Percentiles rank a stretch among this genome's conserved stretches.
Evolutionary conservation across 1,139 yeast genomes (phyloP).

Genomic region (Geotrichum fermentans): DNA sequence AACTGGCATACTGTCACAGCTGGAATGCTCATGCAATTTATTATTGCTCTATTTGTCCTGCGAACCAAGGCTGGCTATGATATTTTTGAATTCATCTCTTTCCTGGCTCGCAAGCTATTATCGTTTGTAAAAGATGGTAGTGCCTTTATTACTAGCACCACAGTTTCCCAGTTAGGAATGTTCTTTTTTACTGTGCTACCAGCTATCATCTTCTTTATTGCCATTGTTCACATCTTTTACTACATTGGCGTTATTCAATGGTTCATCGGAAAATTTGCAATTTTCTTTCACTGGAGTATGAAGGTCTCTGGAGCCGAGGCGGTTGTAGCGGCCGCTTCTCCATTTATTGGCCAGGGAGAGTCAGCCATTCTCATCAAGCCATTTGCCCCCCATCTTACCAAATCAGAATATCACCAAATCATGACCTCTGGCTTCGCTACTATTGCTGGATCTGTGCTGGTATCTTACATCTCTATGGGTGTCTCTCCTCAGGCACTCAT

Average conservation of each 20-base stretch:
- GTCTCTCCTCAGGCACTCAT: conserved; percentile 60
- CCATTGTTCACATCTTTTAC: conserved; percentile 59
- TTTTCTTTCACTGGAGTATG: conserved; percentile 58
- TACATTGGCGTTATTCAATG: conserved; percentile 60
- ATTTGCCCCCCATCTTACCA: conserved; percentile 55
- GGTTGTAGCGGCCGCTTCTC: conserved; percentile 64
- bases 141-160: conserved; percentile 50
- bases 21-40: conserved; percentile 58
- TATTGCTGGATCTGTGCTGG: conserved; percentile 61
- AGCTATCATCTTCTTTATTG: conserved; percentile 59
- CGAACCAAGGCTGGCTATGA: conserved; percentile 60
- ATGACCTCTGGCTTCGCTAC: conserved; percentile 66
- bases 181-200: conserved; percentile 60
- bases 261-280: conserved; percentile 55
- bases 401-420: conserved; percentile 60
- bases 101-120: conserved; percentile 54
- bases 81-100: conserved; percentile 57
- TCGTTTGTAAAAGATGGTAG: conserved; percentile 62
- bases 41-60: conserved; percentile 57
- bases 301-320: conserved; percentile 63
- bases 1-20: conserved; percentile 60
- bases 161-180: conserved; percentile 42
- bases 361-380: conserved; percentile 60
- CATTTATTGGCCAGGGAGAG: conserved; percentile 65
- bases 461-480: conserved; percentile 60